These are phyloP conservation scores for Chaetomium strumarium DNA, from an alignment of 2,329 filamentous ascomycete species.

Conservation along the genomic window DNA sequence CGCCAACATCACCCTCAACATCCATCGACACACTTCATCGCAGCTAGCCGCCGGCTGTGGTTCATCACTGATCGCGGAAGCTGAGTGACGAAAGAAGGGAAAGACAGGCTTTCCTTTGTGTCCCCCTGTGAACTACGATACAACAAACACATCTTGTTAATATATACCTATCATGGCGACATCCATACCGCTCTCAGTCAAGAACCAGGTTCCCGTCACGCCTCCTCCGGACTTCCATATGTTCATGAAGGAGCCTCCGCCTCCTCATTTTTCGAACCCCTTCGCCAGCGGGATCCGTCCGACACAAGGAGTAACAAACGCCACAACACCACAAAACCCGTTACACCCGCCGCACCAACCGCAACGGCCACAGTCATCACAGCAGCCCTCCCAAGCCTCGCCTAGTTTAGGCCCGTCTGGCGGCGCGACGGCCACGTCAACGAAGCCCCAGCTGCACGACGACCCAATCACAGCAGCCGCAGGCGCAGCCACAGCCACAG, in stretches of 20 bases:
- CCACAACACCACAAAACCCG: neutral
- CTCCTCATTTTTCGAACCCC: conserved; percentile 18
- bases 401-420: no score
- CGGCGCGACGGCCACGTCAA: neutral
- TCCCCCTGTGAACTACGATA: no score
- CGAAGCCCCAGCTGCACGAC: conserved; percentile 5
- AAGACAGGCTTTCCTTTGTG: no score
- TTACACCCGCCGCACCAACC: neutral
- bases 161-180: conserved; percentile 22
- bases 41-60: no score
- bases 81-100: no score
- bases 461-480: neutral
- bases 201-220: conserved; percentile 34
- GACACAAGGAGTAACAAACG: neutral
- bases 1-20: no score
- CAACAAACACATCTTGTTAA: no score
- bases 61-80: no score
- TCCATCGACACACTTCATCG: no score
- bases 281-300: conserved; percentile 8
- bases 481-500: conserved; percentile 5
- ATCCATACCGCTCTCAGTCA: conserved; percentile 27
- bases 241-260: conserved; percentile 27
- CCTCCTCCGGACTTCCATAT: conserved; percentile 35
- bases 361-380: neutral
- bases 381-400: neutral